Evolutionary conservation across 1,284 basidiomycete genomes (phyloP).

Genomic region (Xerocomus nothofagi): DNA sequence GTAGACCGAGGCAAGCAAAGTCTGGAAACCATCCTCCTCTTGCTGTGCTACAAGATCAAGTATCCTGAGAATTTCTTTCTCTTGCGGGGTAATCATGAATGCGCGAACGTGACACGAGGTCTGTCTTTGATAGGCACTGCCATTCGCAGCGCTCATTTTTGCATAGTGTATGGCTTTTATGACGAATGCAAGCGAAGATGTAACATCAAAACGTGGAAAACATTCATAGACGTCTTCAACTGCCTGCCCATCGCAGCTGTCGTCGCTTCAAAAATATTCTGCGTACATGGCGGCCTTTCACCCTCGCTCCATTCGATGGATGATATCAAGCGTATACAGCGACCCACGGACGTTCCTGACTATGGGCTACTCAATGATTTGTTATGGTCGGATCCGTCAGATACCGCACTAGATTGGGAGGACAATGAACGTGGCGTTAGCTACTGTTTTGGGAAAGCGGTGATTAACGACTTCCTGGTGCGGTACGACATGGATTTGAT

Average conservation of each 20-base stretch:
- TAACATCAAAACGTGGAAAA: slow-evolving; percentile 99
- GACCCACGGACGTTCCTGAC: slow-evolving; percentile 99
- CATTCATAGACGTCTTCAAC: slow-evolving; percentile 99
- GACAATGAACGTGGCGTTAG: slow-evolving; percentile 99
- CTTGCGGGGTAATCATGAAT: slow-evolving; percentile 97
- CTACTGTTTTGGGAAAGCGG: slow-evolving; percentile 98
- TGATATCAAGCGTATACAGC: slow-evolving; percentile 96
- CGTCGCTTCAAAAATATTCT: slow-evolving; percentile 99
- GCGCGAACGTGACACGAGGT: slow-evolving; percentile 98
- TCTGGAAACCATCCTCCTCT: slow-evolving; percentile 94
- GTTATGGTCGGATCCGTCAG: slow-evolving; percentile 97
- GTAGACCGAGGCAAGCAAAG: slow-evolving; percentile 99
- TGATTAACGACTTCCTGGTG: slow-evolving; percentile 94
- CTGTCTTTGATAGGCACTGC: slow-evolving; percentile 28
- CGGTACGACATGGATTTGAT: slow-evolving; percentile 98
- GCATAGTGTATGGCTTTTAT: slow-evolving; percentile 95
- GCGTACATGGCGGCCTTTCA: slow-evolving; percentile 97
- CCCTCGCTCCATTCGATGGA: slow-evolving; percentile 99
- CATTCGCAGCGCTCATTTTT: slow-evolving; percentile 18
- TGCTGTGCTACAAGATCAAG: slow-evolving; percentile 99
- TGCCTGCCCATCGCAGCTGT: slow-evolving; percentile 98
- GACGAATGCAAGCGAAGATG: slow-evolving; percentile 99
- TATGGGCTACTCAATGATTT: slow-evolving; percentile 97
- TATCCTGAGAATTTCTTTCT: slow-evolving; percentile 99
- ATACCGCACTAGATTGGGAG: slow-evolving; percentile 98